Evolutionary conservation across 1,284 basidiomycete genomes (phyloP), one percentile per base, ranked within the genome.

Genomic region (Boletellus sp.): DNA sequence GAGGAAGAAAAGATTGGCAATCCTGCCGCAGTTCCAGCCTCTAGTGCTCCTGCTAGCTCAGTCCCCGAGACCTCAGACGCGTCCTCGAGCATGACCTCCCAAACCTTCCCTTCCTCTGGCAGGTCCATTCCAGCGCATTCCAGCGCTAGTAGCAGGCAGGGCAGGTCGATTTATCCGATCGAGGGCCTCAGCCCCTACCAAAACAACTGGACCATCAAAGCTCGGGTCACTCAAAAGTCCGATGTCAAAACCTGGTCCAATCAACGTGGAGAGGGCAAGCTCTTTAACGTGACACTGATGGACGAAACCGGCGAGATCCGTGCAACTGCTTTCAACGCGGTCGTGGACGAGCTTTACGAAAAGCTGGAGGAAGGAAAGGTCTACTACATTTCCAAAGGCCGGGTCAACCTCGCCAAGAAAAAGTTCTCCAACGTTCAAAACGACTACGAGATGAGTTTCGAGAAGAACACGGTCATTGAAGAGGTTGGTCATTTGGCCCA

Each of bases 141-240:
- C 40, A 53, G 63, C 44, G 42, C 70, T 62, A 51, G 63, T 54
- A 62, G 71, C 66, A 56, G 61, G 52, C 55, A 49, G 50, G 60
- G 65, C 11, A 60, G 59, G 60, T 83, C 77, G 58, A 79, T 85
- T 53, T 91, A 83, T 70, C 95, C 95, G 4, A 99, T 99, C 61
- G 95, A 97, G 65, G 91, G 89, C 6, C 81, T 99, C 45, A 96
- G 90, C 62, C 97, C 96, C 8, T 99, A 98, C 68, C 93, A 97
- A 71, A 98, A 97, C 74, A 95, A 94, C 66, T 97, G 94, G 96
- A 96, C 91, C 4, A 97, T 99, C 79, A 95, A 94, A 68, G 97
- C 93, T 22, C 87, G 93, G 46, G 93, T 97, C 43, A 91, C 86
- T 3, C 83, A 90, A 61, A 97, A 96, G 72, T 85, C 85, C 0